Conservation (phyloP, 2,329 filamentous ascomycete species). For the Hypoxylon sp. region DNA sequence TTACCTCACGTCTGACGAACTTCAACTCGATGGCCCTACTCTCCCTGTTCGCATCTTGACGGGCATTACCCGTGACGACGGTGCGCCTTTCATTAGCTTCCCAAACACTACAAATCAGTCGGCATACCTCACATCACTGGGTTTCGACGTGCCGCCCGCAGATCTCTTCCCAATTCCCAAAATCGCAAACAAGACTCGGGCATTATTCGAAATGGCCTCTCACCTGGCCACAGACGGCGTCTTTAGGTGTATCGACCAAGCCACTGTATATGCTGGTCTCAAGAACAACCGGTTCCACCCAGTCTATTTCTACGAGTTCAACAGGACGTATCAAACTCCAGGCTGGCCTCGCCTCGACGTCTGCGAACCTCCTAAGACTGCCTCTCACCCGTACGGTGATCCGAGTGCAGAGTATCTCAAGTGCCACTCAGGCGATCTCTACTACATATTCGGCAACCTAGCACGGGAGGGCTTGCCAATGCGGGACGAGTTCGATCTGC, state of each 20-base stretch:
- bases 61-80: slow-evolving; percentile 69
- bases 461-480: slow-evolving; percentile 59
- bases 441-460: slow-evolving; percentile 69
- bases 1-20: slow-evolving; percentile 64
- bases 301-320: slow-evolving; percentile 73
- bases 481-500: slow-evolving; percentile 62
- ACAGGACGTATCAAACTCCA: slow-evolving; percentile 68
- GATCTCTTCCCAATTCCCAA: slow-evolving; percentile 66
- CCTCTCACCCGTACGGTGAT: slow-evolving; percentile 51
- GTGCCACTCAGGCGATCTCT: slow-evolving; percentile 70
- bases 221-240: slow-evolving; percentile 71
- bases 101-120: slow-evolving; percentile 57
- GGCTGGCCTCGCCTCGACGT: slow-evolving; percentile 68
- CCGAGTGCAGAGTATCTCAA: slow-evolving; percentile 61
- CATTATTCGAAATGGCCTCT: slow-evolving; percentile 69
- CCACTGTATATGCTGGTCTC: slow-evolving; percentile 68
- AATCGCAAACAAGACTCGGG: slow-evolving; percentile 64
- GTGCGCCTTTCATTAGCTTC: slow-evolving; percentile 67
- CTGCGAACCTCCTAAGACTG: slow-evolving; percentile 60
- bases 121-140: slow-evolving; percentile 55
- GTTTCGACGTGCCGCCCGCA: slow-evolving; percentile 54
- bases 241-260: slow-evolving; percentile 73
- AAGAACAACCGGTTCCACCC: slow-evolving; percentile 61
- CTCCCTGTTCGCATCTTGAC: slow-evolving; percentile 70
- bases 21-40: slow-evolving; percentile 62